Percentiles rank a stretch among this genome's conserved stretches.
phyloP scores from a whole-genome alignment of 2,329 filamentous ascomycete genomes.

The Beauveria caledonica region DNA sequence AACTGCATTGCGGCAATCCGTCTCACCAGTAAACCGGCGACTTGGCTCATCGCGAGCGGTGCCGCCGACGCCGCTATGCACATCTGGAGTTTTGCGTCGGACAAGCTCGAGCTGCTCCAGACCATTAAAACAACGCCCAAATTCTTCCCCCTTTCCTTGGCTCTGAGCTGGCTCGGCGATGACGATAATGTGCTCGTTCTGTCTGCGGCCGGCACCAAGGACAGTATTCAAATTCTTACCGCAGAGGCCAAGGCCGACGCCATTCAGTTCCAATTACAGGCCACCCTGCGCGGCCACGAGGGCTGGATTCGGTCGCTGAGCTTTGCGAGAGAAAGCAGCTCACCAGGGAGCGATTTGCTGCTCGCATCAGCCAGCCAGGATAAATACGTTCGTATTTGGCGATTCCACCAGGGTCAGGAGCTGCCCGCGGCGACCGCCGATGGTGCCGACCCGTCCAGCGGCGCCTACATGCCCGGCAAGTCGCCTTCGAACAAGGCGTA shows the following conservation, averaged over 20 bases:
- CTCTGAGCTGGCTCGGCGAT: conserved; percentile 53
- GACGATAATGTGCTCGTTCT: conserved; percentile 52
- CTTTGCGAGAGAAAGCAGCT: conserved; percentile 57
- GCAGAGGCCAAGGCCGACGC: conserved; percentile 34
- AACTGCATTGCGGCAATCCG: conserved; percentile 54
- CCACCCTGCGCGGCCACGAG: conserved; percentile 81
- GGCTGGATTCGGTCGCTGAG: conserved; percentile 86
- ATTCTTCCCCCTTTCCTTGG: conserved; percentile 74
- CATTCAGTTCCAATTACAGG: conserved; percentile 58
- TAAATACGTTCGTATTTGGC: conserved; percentile 93
- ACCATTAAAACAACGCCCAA: conserved; percentile 65
- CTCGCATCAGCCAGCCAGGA: conserved; percentile 94
- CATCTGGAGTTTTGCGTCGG: conserved; percentile 57
- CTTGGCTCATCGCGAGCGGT: conserved; percentile 62
- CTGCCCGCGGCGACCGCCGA: conserved; percentile 48
- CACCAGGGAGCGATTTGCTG: conserved; percentile 57
- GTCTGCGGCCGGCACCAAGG: conserved; percentile 78
- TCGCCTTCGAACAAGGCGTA: conserved; percentile 87
- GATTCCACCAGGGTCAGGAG: conserved; percentile 63
- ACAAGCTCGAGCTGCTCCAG: conserved; percentile 50
- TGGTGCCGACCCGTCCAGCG: conserved; percentile 47
- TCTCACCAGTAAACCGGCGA: conserved; percentile 19
- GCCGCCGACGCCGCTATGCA: conserved; percentile 67
- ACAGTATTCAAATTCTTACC: conserved; percentile 72
- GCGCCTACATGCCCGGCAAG: conserved; percentile 55